These are phyloP conservation scores for Saccharomycopsis hybrid DNA, from an alignment of 1,139 yeast genomes.

Conservation along the genomic window DNA sequence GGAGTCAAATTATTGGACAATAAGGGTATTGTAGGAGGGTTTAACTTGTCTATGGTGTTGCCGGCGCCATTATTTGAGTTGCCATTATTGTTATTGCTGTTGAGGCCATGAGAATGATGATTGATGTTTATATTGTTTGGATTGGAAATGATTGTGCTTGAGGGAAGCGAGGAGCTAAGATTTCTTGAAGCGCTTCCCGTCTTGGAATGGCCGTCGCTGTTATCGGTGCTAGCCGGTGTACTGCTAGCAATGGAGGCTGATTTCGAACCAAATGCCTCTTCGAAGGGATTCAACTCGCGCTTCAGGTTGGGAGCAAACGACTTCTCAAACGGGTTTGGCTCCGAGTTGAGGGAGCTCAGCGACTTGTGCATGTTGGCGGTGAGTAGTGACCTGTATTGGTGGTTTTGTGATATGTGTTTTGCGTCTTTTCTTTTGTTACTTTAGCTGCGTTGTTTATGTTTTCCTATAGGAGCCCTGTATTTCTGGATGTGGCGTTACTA, in stretches of 20 bases:
- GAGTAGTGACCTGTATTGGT: too few species aligned
- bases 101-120: slow-evolving; percentile 21
- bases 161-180: not conserved
- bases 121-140: slow-evolving; percentile 22
- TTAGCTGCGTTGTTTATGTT: too few species aligned
- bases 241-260: slow-evolving; percentile 14
- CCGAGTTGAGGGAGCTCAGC: slow-evolving; percentile 53
- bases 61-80: not conserved
- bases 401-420: too few species aligned
- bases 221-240: slow-evolving; percentile 6
- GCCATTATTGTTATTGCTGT: slow-evolving; percentile 5
- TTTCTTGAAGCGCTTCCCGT: not conserved
- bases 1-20: slow-evolving; percentile 57
- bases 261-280: slow-evolving; percentile 13
- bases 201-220: not conserved
- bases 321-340: slow-evolving; percentile 57
- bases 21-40: slow-evolving; percentile 22
- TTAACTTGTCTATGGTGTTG: slow-evolving; percentile 13
- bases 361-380: not conserved
- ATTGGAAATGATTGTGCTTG: slow-evolving; percentile 4
- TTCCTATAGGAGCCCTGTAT: too few species aligned
- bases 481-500: too few species aligned
- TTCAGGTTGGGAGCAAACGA: slow-evolving; percentile 25
- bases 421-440: too few species aligned
- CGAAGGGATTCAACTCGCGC: slow-evolving; percentile 17